phyloP scores from a whole-genome alignment of 257 asterid species.

The Solanum boliviense region DNA sequence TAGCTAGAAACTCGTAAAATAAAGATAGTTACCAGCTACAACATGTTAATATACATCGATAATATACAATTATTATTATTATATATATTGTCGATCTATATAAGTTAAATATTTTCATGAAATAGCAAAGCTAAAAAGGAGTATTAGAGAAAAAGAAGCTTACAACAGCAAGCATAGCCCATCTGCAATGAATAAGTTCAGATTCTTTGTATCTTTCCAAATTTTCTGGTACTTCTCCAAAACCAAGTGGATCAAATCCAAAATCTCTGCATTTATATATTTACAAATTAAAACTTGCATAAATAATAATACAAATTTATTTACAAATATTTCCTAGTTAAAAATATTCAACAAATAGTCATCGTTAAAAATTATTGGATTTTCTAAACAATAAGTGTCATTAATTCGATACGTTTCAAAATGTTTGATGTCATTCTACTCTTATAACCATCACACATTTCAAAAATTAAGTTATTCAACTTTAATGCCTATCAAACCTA shows the following conservation, averaged over 20 bases:
- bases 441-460: background rate
- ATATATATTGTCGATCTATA: background rate
- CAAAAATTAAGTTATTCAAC: background rate
- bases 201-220: constrained; percentile 92
- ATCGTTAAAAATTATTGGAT: background rate
- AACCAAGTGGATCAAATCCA: constrained; percentile 91
- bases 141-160: constrained; percentile 6
- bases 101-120: background rate
- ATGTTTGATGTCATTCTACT: background rate
- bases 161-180: constrained; percentile 98
- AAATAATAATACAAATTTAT: background rate
- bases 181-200: constrained; percentile 86
- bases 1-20: background rate
- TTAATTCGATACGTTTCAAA: too few species aligned
- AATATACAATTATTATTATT: background rate
- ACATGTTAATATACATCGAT: background rate
- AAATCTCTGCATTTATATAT: constrained; percentile 41
- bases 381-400: background rate
- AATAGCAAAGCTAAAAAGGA: background rate
- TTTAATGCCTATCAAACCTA: background rate
- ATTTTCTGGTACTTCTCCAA: constrained; percentile 76
- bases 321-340: background rate
- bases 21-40: background rate
- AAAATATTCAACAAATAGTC: background rate
- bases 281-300: background rate